A percentile compares a stretch with the other conserved stretches of the same genome.
Conservation (phyloP, 116 monocot species). For the Phalaenopsis hybrid region DNA sequence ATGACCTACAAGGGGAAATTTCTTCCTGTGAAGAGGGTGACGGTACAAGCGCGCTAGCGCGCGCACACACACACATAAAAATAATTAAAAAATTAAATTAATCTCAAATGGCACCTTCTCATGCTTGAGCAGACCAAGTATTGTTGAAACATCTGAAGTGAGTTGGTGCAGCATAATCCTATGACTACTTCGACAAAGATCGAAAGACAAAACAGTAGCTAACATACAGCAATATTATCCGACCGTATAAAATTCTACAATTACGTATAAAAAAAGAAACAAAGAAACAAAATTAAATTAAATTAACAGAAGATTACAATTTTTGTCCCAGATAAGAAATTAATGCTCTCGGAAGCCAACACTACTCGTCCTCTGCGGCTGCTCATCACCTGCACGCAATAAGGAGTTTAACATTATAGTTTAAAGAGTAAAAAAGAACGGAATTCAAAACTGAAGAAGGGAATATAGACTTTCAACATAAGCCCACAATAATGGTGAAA, state of each 20-base stretch:
- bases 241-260: neutral
- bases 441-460: neutral
- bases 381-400: slow-evolving; percentile 4
- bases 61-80: too few relatives aligned
- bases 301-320: neutral
- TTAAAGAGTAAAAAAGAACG: neutral
- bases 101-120: too few relatives aligned
- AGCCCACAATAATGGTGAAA: too few relatives aligned
- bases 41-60: too few relatives aligned
- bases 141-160: too few relatives aligned
- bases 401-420: neutral
- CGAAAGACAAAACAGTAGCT: neutral
- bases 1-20: too few relatives aligned
- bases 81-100: too few relatives aligned
- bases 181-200: too few relatives aligned
- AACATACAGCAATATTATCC: neutral
- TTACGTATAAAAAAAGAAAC: neutral
- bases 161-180: too few relatives aligned
- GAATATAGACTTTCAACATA: neutral
- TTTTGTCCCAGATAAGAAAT: neutral
- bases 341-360: neutral
- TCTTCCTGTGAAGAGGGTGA: too few relatives aligned
- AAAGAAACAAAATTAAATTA: neutral
- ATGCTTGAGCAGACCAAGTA: too few relatives aligned
- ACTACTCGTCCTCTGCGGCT: neutral